Base-by-base conservation (phyloP, 768 basidiomycete species). In the Mrakia hoshinonis region DNA sequence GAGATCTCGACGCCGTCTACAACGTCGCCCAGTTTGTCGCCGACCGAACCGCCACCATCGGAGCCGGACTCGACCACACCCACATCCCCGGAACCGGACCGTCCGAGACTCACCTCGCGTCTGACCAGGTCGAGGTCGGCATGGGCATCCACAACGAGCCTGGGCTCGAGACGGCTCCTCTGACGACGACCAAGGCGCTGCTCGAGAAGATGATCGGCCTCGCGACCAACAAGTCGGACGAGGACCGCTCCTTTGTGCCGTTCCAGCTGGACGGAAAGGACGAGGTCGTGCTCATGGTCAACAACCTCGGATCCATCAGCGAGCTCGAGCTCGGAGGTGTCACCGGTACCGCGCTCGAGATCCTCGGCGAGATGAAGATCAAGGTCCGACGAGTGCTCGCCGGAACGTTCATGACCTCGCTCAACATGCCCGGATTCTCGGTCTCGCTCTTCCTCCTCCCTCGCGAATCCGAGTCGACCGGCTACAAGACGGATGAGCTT, bases 331-430 rank as follows among this genome's bases (percentile, higher is more conserved):
- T 80, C 58, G 77, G 78, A 13, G 76, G 74, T n/a, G 69, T 78
- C 43, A 72, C 68, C 24, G 76, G 76, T 18, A 75, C 75, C 29
- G 74, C 77, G 4, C 70, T 71, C 22, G 72, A 61, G 58, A 11
- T 72, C 67, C 70, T 73, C 24, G 29, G 68, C 70, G 49, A 61
- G 22, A 55, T 80, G 70, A 73, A 73, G 10, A 83, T 90, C 74
- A 82, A 77, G 46, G 82, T 87, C 31, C 82, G 84, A 74, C 82
- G 91, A 11, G 81, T 92, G 48, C 76, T 94, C 13, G 82, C 86
- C 11, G 93, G 93, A 4, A 88, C 89, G 15, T 92, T 89, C 80
- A 95, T 96, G 93, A 79, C 79, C 12, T 81, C 81, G 1, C 76
- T 81, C 64, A 79, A 80, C 76, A 78, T 82, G 76, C 81, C 82